Conservation (phyloP, 352 stramenopile genomes). For the Phytophthora capsici region DNA sequence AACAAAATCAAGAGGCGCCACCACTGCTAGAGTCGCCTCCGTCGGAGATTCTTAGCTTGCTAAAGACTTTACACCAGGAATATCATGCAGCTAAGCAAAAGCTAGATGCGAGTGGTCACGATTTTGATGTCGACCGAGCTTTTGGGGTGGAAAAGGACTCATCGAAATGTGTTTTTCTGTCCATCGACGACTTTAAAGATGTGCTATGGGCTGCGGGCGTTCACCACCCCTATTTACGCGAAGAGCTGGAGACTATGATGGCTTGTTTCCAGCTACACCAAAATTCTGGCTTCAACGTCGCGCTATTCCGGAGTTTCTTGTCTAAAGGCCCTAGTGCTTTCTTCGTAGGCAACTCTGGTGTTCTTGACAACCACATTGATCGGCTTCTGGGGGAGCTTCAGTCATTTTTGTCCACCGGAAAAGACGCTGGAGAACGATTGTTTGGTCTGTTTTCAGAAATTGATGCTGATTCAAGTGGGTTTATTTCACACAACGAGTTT, state of each 20-base stretch:
- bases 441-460: slow-evolving; percentile 61
- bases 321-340: slow-evolving; percentile 54
- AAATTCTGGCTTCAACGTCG: slow-evolving; percentile 55
- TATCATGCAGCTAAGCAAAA: slow-evolving; percentile 40
- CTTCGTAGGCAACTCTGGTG: slow-evolving; percentile 44
- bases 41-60: slow-evolving; percentile 55
- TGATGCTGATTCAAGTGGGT: slow-evolving; percentile 59
- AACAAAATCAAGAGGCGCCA: slow-evolving; percentile 39
- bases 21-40: slow-evolving; percentile 32
- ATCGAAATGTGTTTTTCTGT: slow-evolving; percentile 47
- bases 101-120: slow-evolving; percentile 29
- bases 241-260: slow-evolving; percentile 69
- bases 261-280: slow-evolving; percentile 54
- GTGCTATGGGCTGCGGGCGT: slow-evolving; percentile 69
- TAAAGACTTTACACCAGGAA: slow-evolving; percentile 55
- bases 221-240: slow-evolving; percentile 69
- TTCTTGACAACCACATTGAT: slow-evolving; percentile 63
- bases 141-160: slow-evolving; percentile 54
- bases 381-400: slow-evolving; percentile 65
- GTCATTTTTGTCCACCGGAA: slow-evolving; percentile 61
- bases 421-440: slow-evolving; percentile 54
- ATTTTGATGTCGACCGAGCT: slow-evolving; percentile 54
- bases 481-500: slow-evolving; percentile 71
- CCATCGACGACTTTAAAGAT: slow-evolving; percentile 72
- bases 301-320: slow-evolving; percentile 63